Base-by-base conservation (phyloP, 495 filamentous ascomycete genomes). In the Recurvomyces mirabilis region DNA sequence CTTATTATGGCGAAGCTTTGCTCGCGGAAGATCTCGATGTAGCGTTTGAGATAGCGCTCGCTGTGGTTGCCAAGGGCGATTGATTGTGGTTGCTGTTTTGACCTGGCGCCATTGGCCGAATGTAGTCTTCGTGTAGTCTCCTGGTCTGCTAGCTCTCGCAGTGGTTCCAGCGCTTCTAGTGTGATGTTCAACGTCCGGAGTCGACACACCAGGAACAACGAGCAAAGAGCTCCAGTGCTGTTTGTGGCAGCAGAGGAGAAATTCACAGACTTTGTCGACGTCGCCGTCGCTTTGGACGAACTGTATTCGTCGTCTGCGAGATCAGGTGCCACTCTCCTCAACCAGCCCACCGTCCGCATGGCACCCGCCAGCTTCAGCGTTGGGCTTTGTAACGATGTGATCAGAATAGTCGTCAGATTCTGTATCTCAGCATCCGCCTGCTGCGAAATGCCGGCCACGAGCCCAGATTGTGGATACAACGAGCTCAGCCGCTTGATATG, bases 11-110 rank as follows among this genome's bases (percentile, higher is more conserved):
- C 82, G 57, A 99, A 99, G 55, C 84, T 91, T 63, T 99, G 93
- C 64, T 99, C 93, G 40, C 93, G 82, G 64, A 95, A 96, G 22
- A 96, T 93, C 61, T 99, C 93, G 54, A 99, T 81, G 65, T 93
- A 99, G 40, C 85, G 70, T 60, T 99, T 99, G 28, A 99, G 66
- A 52, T 87, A 99, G 19, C 85, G 73, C 57, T 95, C 93, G 1
- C 88, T 94, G 56, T 98, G 91, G 55, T 93, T 85, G 0, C 89
- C 91, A 4, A 25, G 14, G 74, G 80, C 81, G 84, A 13, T 26
- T 9, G 20, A 7, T 19, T 14, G 25, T 19, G 17, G 24, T 21
- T 30, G 17, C 17, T 13, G 25, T 34, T 43, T 38, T 4, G 30
- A 12, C 15, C 37, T 28, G 5, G 21, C 28, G 21, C 26, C 28